phyloP scores from a whole-genome alignment of 148 eudicot species.

The Chenopodium formosanum region DNA sequence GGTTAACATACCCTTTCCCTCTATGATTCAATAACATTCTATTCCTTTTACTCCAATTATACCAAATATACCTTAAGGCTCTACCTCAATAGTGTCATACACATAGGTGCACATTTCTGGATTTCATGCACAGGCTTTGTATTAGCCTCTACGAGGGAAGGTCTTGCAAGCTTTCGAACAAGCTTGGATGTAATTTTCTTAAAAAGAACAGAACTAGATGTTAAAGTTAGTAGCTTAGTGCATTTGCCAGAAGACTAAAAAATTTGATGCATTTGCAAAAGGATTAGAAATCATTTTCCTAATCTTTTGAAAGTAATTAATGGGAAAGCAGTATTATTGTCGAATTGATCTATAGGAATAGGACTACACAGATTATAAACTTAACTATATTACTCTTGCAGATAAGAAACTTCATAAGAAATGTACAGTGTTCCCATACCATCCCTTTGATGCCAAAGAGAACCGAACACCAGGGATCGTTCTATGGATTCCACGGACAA shows the following conservation, averaged over 20 bases:
- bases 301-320: neutral
- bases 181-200: too few relatives aligned
- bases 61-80: too few relatives aligned
- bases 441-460: slow-evolving; percentile 52
- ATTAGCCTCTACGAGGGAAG: too few relatives aligned
- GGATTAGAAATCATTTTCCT: too few relatives aligned
- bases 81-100: too few relatives aligned
- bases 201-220: neutral
- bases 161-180: too few relatives aligned
- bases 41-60: too few relatives aligned
- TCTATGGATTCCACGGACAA: slow-evolving; percentile 64
- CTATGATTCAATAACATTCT: too few relatives aligned
- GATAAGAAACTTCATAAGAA: slow-evolving; percentile 41
- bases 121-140: neutral
- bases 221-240: neutral
- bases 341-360: too few relatives aligned
- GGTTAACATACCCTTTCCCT: too few relatives aligned
- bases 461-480: slow-evolving; percentile 50
- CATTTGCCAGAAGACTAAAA: neutral
- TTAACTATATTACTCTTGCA: slow-evolving; percentile 12
- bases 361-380: neutral
- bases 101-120: too few relatives aligned
- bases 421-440: slow-evolving; percentile 64
- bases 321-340: neutral
- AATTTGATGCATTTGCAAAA: too few relatives aligned